Conservation (phyloP, 345 rosid genomes). For the Lepidium sativum region DNA sequence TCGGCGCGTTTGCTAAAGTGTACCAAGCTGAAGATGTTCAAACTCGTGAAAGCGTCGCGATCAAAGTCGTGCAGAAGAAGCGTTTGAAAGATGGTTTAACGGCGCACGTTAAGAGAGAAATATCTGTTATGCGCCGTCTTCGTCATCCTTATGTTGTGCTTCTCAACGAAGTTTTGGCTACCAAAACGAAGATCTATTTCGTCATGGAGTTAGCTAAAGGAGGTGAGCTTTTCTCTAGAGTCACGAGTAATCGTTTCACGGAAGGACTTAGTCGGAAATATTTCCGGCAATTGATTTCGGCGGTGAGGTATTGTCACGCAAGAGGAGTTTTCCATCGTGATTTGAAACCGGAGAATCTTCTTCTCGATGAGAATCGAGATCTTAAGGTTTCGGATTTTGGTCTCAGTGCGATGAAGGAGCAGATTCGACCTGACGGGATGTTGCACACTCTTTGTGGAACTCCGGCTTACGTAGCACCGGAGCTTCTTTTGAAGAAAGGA, state of each 20-base stretch:
- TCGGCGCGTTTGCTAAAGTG: slow-evolving; percentile 75
- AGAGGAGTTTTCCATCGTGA: slow-evolving; percentile 77
- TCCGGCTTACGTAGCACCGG: slow-evolving; percentile 40
- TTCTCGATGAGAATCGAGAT: slow-evolving; percentile 63
- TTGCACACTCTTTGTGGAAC: slow-evolving; percentile 72
- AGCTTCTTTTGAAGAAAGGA: slow-evolving; percentile 62
- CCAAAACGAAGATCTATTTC: slow-evolving; percentile 61
- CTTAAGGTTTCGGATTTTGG: slow-evolving; percentile 71
- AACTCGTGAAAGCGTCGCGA: slow-evolving; percentile 57
- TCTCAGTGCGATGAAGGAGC: slow-evolving; percentile 54
- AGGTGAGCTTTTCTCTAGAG: slow-evolving; percentile 65
- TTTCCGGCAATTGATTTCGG: slow-evolving; percentile 65
- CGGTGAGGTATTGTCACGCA: slow-evolving; percentile 63
- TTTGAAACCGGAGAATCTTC: slow-evolving; percentile 65
- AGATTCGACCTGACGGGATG: slow-evolving; percentile 53
- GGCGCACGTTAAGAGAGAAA: slow-evolving; percentile 58
- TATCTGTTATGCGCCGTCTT: slow-evolving; percentile 63
- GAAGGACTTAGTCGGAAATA: slow-evolving; percentile 68
- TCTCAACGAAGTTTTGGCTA: slow-evolving; percentile 62
- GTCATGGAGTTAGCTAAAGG: slow-evolving; percentile 78
- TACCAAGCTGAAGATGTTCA: slow-evolving; percentile 47
- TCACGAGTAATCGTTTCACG: slow-evolving; percentile 52
- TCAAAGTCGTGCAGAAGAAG: slow-evolving; percentile 61
- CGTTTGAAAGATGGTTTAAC: slow-evolving; percentile 36
- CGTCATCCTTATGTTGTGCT: slow-evolving; percentile 52